phyloP scores from a whole-genome alignment of 345 rosid species.

The Citrus glauca region DNA sequence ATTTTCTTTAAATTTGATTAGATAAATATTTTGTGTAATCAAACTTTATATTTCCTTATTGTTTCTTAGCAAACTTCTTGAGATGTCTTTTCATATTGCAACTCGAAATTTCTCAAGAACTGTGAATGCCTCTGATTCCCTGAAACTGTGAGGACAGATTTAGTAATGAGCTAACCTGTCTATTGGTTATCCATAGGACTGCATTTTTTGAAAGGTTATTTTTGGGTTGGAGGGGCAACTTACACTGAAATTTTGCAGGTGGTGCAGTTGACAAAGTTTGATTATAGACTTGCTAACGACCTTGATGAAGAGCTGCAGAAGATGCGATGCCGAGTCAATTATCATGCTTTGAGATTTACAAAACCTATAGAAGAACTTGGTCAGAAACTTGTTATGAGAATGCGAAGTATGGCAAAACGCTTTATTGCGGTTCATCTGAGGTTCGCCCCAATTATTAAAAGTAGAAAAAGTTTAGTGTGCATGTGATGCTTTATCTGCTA shows the following conservation, averaged over 20 bases:
- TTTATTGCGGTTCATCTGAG: slow-evolving; percentile 92
- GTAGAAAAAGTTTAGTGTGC: background rate
- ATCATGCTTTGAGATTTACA: slow-evolving; percentile 85
- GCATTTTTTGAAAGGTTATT: background rate
- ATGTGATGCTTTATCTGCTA: background rate
- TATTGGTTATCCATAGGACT: background rate
- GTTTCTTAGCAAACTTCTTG: background rate
- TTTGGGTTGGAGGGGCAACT: slow-evolving; percentile 6
- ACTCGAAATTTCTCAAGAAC: background rate
- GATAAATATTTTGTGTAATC: background rate
- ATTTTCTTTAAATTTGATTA: background rate
- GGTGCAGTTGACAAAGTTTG: slow-evolving; percentile 96
- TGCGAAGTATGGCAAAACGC: slow-evolving; percentile 74
- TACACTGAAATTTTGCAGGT: slow-evolving; percentile 56
- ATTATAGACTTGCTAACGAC: slow-evolving; percentile 87
- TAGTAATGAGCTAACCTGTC: background rate
- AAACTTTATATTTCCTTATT: background rate
- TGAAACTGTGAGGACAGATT: background rate
- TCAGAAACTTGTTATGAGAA: slow-evolving; percentile 63
- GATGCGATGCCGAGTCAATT: slow-evolving; percentile 92
- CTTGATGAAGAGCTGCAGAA: slow-evolving; percentile 85
- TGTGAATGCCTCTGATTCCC: background rate
- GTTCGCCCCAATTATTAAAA: slow-evolving; percentile 31
- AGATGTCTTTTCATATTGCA: background rate
- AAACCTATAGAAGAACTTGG: slow-evolving; percentile 80